Conservation (phyloP, 2,329 filamentous ascomycete species). For the Penicillium sp. region DNA sequence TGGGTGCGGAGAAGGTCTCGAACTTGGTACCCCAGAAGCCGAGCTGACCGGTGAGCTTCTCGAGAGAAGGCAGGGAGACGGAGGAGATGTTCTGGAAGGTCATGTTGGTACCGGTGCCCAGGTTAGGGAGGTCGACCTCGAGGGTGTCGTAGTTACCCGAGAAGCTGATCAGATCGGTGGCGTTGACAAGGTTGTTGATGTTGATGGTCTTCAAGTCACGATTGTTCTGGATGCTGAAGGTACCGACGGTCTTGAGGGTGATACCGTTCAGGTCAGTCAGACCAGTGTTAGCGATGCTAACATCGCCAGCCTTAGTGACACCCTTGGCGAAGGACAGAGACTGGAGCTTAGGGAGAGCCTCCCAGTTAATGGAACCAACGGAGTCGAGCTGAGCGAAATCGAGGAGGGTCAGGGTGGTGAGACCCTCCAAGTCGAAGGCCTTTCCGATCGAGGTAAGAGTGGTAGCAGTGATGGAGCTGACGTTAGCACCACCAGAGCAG, state of each 20-base stretch:
- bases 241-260: constrained; percentile 69
- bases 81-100: constrained; percentile 77
- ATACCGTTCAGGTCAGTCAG: constrained; percentile 77
- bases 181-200: constrained; percentile 71
- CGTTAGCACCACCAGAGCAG: constrained; percentile 55
- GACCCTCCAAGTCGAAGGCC: constrained; percentile 66
- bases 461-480: constrained; percentile 63
- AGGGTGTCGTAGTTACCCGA: constrained; percentile 76
- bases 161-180: constrained; percentile 69
- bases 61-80: constrained; percentile 71
- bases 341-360: constrained; percentile 66
- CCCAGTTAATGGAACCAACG: constrained; percentile 69
- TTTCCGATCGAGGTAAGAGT: constrained; percentile 66
- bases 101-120: constrained; percentile 75
- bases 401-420: constrained; percentile 68
- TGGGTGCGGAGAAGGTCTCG: constrained; percentile 45
- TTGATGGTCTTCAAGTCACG: constrained; percentile 70
- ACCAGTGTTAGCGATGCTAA: constrained; percentile 83
- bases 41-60: constrained; percentile 72
- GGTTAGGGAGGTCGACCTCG: constrained; percentile 71
- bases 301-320: constrained; percentile 65
- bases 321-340: constrained; percentile 60
- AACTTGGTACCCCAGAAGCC: constrained; percentile 76
- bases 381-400: constrained; percentile 63
- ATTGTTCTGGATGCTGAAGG: constrained; percentile 90